Base-by-base conservation (phyloP, 352 stramenopile genomes). In the Phytophthora pistaciae region DNA sequence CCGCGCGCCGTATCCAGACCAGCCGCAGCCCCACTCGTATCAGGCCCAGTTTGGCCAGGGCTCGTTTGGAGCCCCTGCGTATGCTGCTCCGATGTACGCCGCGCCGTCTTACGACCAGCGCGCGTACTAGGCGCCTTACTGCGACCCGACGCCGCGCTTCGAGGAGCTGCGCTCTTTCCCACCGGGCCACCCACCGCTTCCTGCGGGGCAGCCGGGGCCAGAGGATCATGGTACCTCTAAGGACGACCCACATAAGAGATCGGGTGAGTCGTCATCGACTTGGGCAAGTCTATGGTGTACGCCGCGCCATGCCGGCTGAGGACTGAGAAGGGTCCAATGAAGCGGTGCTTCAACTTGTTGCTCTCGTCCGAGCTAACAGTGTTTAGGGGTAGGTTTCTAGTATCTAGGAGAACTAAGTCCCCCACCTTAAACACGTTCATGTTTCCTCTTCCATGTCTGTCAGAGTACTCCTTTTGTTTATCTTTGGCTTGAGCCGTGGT, bases 341-440 rank as follows among this genome's bases (percentile, higher is more conserved):
- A 76, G 25, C 64, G 59, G 11, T 64, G 64, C 49, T 54, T 57
- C 56, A 73, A 5, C 38, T 72, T 72, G 65, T 55, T 66, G 36
- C 40, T 67, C n/a, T 42, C 38, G 5, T 49, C 52, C 10, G 21
- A 36, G 23, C 23, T 55, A 40, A 60, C 50, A 14, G 60, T 54
- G 25, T 38, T 53, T 16, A 60, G 25, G 14, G 60, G 38, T 67
- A 67, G 25, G 50, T 60, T 60, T 27, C 25, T 67, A 55, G 60
- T 60, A 18, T 67, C 31, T 1, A 53, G 20, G 33, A 61, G 33
- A 7, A 36, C 55, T 52, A 61, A 61, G 1, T 52, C 36, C 25
- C 25, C 25, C 3, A 29, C 55, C 3, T 50, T 61, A 61, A 52
- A 61, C 21, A 61, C 20, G 20, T 38, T 61, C 21, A 61, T 13